phyloP scores from a whole-genome alignment of 1,284 basidiomycete genomes.

The Cerrena zonata region DNA sequence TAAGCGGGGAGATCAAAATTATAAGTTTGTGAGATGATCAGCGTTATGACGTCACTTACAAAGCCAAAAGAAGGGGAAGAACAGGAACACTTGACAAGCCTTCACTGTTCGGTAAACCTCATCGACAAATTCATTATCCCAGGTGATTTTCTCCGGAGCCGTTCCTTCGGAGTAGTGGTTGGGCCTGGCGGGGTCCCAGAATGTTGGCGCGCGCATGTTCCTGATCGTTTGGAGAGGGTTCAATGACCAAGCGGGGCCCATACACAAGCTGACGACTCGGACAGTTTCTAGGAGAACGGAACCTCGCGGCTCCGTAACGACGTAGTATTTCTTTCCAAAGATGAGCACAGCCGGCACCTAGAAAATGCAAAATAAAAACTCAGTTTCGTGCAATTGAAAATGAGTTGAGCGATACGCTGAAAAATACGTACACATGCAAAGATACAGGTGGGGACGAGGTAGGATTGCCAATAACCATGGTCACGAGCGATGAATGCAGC shows the following conservation, averaged over 20 bases:
- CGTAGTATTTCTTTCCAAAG: conserved; percentile 45
- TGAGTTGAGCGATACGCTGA: neutral
- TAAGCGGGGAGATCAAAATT: conserved; percentile 14
- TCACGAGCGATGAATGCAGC: conserved; percentile 45
- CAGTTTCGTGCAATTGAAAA: neutral
- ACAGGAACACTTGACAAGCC: conserved; percentile 63
- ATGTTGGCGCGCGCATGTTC: conserved; percentile 30
- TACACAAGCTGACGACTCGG: conserved; percentile 31
- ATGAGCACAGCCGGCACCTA: conserved; percentile 44
- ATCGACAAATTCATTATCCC: conserved; percentile 56
- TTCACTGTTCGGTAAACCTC: conserved; percentile 58
- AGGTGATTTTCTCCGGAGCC: conserved; percentile 35
- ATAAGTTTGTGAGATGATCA: neutral
- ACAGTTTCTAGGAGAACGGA: conserved; percentile 46
- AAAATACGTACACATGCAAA: conserved; percentile 21
- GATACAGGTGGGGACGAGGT: conserved; percentile 39
- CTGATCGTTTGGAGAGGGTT: conserved; percentile 31
- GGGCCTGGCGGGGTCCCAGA: conserved; percentile 63
- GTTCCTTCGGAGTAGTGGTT: conserved; percentile 26
- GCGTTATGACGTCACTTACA: conserved; percentile 17
- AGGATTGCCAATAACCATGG: conserved; percentile 43
- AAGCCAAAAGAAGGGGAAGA: conserved; percentile 54
- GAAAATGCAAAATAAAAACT: neutral
- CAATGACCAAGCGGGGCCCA: conserved; percentile 31
- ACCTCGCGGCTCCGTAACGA: conserved; percentile 50